Evolutionary conservation across 106 monocot species (phyloP).

Genomic region (Apostasia shenzhenica): DNA sequence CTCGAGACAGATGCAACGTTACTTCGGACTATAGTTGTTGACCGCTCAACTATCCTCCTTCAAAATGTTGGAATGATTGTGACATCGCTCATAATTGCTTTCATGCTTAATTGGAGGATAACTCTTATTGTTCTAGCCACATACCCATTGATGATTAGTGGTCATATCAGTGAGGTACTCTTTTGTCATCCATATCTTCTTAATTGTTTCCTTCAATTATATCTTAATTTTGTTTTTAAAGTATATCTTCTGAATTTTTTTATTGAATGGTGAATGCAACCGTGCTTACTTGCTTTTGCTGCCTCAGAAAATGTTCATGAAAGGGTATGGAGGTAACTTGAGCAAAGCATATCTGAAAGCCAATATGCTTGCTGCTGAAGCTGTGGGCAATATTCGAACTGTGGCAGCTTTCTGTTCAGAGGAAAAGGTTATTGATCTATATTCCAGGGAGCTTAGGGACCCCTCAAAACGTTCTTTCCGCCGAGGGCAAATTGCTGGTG

Average conservation of each 20-base stretch:
- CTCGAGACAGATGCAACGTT: slow-evolving; percentile 87
- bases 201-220: too few relatives aligned
- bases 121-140: slow-evolving; percentile 87
- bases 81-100: slow-evolving; percentile 80
- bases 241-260: not conserved
- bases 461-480: slow-evolving; percentile 64
- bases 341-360: slow-evolving; percentile 81
- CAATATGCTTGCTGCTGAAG: slow-evolving; percentile 97
- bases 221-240: too few relatives aligned
- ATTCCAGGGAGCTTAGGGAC: slow-evolving; percentile 56
- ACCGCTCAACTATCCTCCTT: slow-evolving; percentile 78
- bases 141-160: slow-evolving; percentile 87
- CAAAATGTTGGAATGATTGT: slow-evolving; percentile 94
- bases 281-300: not conserved
- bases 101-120: slow-evolving; percentile 87
- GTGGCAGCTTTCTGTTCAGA: slow-evolving; percentile 95
- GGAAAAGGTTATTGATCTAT: slow-evolving; percentile 80
- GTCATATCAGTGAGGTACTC: slow-evolving; percentile 81
- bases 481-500: slow-evolving; percentile 72
- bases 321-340: slow-evolving; percentile 83
- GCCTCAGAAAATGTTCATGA: slow-evolving; percentile 81
- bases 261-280: not conserved
- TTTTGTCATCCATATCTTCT: not conserved
- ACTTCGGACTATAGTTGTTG: slow-evolving; percentile 72
- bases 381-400: slow-evolving; percentile 90